Evolutionary conservation across 352 stramenopile genomes (phyloP).

Genomic region (Peronospora destructor): DNA sequence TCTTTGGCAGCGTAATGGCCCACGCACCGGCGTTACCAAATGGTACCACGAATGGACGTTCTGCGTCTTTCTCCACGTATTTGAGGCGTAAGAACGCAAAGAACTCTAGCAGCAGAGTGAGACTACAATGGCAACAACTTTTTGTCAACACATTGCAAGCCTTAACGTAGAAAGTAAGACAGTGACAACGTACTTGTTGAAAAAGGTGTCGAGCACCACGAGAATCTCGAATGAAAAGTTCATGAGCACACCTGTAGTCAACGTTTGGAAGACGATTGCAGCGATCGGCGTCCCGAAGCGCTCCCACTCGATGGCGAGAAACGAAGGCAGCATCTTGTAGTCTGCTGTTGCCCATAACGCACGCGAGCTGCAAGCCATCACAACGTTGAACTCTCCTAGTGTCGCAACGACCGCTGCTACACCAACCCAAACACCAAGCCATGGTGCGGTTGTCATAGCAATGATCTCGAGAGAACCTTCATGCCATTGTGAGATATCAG

Average conservation of each 20-base stretch:
- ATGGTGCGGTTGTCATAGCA: conserved; percentile 61
- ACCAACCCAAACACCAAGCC: conserved; percentile 77
- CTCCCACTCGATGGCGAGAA: conserved; percentile 54
- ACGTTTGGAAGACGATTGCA: conserved; percentile 65
- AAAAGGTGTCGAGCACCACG: conserved; percentile 79
- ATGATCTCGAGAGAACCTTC: conserved; percentile 74
- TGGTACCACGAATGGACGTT: conserved; percentile 66
- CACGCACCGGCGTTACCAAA: conserved; percentile 64
- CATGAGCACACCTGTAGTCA: conserved; percentile 75
- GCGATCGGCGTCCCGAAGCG: conserved; percentile 76
- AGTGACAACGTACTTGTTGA: conserved; percentile 71
- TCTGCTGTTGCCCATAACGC: conserved; percentile 75
- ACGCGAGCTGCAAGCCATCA: conserved; percentile 79
- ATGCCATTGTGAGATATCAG: conserved; percentile 60
- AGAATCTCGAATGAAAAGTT: conserved; percentile 80
- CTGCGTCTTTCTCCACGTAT: conserved; percentile 70
- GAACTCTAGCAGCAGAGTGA: conserved; percentile 77
- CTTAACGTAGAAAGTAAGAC: not conserved
- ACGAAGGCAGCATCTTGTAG: conserved; percentile 79
- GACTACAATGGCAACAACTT: conserved; percentile 21
- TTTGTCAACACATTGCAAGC: conserved; percentile 2
- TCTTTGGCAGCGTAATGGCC: conserved; percentile 75
- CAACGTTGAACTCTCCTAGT: conserved; percentile 81
- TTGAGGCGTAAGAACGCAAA: conserved; percentile 80
- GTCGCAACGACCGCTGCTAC: conserved; percentile 69